phyloP scores from a whole-genome alignment of 2,329 filamentous ascomycete genomes.

The Stachybotrys echinatus region DNA sequence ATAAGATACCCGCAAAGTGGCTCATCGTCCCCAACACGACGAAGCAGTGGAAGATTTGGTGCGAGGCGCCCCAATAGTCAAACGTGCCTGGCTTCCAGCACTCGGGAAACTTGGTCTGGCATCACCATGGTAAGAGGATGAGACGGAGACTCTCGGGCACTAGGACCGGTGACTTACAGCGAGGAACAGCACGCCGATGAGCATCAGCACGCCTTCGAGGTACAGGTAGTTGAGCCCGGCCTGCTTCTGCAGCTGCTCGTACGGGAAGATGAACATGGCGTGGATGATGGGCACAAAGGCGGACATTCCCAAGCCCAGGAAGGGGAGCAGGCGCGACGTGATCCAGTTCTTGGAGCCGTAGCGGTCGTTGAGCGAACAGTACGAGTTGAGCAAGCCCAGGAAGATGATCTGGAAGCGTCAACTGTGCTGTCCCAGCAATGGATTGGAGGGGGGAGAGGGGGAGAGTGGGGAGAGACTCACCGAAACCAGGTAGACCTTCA shows the following conservation, averaged over 20 bases:
- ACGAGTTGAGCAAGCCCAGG: constrained; percentile 24
- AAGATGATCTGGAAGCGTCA: constrained; percentile 32
- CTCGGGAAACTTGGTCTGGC: constrained; percentile 37
- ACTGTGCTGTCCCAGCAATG: too few relatives aligned
- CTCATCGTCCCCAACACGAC: constrained; percentile 30
- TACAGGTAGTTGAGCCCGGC: constrained; percentile 34
- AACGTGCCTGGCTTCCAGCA: constrained; percentile 33
- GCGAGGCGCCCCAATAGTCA: constrained; percentile 38
- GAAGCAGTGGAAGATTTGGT: constrained; percentile 40
- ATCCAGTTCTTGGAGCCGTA: constrained; percentile 30
- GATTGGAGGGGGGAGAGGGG: too few relatives aligned
- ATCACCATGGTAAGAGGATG: not conserved
- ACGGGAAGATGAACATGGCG: constrained; percentile 28
- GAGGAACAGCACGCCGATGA: constrained; percentile 30
- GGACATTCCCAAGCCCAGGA: constrained; percentile 31
- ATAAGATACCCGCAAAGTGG: constrained; percentile 6
- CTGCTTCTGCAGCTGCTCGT: constrained; percentile 30
- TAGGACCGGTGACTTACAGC: constrained; percentile 23
- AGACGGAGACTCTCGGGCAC: not conserved
- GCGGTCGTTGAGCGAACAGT: constrained; percentile 27
- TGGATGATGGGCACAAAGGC: constrained; percentile 33
- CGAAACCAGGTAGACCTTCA: constrained; percentile 27
- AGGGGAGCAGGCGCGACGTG: constrained; percentile 26
- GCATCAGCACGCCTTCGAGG: constrained; percentile 30
- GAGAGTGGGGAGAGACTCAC: constrained; percentile 15